These are phyloP conservation scores for Aspergillus cavernicola DNA, from an alignment of 495 filamentous ascomycete genomes.

Conservation along the genomic window DNA sequence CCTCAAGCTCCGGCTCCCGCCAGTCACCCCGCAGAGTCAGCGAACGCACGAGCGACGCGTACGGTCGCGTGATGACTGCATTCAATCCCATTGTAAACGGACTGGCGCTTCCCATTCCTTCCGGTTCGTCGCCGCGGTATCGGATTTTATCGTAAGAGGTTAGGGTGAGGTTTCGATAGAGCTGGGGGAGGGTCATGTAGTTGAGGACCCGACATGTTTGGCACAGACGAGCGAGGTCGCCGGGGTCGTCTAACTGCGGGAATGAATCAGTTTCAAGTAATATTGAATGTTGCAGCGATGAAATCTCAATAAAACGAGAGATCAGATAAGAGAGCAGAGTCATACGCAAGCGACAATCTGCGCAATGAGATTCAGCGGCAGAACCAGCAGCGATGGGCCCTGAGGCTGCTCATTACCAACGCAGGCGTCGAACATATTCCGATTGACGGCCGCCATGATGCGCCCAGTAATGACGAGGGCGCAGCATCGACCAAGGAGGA, in stretches of 20 bases:
- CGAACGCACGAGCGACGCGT: conserved; percentile 48
- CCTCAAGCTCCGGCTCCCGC: conserved; percentile 55
- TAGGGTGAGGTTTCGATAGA: conserved; percentile 54
- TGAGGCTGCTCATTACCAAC: conserved; percentile 31
- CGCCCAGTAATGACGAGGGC: conserved; percentile 22
- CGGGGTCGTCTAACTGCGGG: conserved; percentile 46
- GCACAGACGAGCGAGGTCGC: conserved; percentile 54
- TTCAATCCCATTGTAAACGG: conserved; percentile 63
- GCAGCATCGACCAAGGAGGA: conserved; percentile 28
- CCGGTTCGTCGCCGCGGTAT: conserved; percentile 54
- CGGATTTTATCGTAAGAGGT: conserved; percentile 59
- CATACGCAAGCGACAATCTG: conserved; percentile 51
- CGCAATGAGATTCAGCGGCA: conserved; percentile 57
- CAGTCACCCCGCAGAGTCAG: conserved; percentile 55
- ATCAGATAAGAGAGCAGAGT: neutral
- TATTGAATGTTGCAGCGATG: no score
- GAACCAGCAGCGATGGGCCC: conserved; percentile 36
- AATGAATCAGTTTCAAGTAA: no score
- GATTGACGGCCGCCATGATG: conserved; percentile 46
- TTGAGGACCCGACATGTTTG: conserved; percentile 61
- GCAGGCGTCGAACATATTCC: conserved; percentile 46
- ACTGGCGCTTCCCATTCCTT: conserved; percentile 58
- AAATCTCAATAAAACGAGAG: neutral
- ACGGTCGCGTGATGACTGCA: conserved; percentile 53
- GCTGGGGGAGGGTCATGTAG: conserved; percentile 61